These are phyloP conservation scores for Xylaria multiplex DNA, from an alignment of 2,329 filamentous ascomycete species.

Conservation along the genomic window DNA sequence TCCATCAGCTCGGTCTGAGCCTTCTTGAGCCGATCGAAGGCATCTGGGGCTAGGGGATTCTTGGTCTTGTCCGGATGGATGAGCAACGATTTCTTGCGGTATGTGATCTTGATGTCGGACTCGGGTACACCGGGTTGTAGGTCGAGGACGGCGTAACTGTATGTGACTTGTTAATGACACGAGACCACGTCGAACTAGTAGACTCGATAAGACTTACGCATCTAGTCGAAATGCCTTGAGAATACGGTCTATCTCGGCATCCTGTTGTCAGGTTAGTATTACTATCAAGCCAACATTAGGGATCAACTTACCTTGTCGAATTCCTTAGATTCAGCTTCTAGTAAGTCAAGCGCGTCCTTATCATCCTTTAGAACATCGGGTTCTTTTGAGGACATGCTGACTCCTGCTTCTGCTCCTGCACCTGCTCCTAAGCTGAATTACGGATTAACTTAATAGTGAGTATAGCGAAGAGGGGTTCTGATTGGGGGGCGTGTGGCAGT, in stretches of 20 bases:
- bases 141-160: constrained; percentile 89
- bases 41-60: constrained; percentile 89
- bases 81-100: constrained; percentile 97
- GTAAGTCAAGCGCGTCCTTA: constrained; percentile 79
- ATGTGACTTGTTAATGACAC: constrained; percentile 18
- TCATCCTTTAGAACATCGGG: constrained; percentile 58
- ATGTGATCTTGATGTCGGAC: constrained; percentile 92
- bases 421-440: too few relatives aligned
- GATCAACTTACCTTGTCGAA: constrained; percentile 77
- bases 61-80: constrained; percentile 99
- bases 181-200: not conserved
- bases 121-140: constrained; percentile 95
- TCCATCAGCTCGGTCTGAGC: constrained; percentile 92
- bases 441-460: not conserved
- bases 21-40: constrained; percentile 96
- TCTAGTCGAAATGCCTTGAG: constrained; percentile 84
- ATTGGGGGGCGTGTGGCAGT: not conserved
- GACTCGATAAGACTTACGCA: constrained; percentile 55
- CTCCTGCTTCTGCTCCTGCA: not conserved
- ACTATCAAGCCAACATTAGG: not conserved
- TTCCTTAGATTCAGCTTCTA: constrained; percentile 87
- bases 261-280: constrained; percentile 62
- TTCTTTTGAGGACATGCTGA: constrained; percentile 58
- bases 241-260: constrained; percentile 95
- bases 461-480: not conserved